Percentiles rank a stretch among this genome's conserved stretches.
These are phyloP conservation scores for Stromatinia cepivora DNA, from an alignment of 2,329 filamentous ascomycete genomes.

Conservation along the genomic window DNA sequence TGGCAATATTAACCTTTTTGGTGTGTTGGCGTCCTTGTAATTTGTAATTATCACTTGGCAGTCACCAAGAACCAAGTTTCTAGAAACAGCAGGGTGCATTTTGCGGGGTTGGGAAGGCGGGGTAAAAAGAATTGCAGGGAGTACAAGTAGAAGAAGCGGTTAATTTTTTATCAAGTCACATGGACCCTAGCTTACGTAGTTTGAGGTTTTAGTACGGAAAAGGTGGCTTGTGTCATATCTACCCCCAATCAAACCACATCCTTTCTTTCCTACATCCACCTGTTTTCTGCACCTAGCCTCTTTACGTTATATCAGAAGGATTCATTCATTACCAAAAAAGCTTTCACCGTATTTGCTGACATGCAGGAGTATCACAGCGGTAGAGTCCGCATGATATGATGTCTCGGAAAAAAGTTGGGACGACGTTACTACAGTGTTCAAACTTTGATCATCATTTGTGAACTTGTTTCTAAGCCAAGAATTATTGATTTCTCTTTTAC, in stretches of 20 bases:
- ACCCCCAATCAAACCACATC: too few relatives aligned
- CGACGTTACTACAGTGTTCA: not conserved
- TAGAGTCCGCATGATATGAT: not conserved
- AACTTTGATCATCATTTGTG: not conserved
- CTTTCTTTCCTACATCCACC: too few relatives aligned
- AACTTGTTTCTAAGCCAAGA: conserved; percentile 18
- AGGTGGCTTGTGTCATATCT: too few relatives aligned
- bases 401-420: not conserved
- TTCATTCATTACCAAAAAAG: not conserved
- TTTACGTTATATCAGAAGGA: not conserved
- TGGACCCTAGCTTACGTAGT: too few relatives aligned
- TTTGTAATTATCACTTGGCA: not conserved
- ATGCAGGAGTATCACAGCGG: not conserved
- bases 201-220: too few relatives aligned
- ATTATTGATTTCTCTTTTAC: conserved; percentile 8
- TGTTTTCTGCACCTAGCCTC: not conserved
- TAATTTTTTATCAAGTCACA: too few relatives aligned
- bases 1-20: too few relatives aligned
- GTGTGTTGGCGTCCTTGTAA: too few relatives aligned
- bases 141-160: too few relatives aligned
- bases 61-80: conserved; percentile 16
- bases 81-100: not conserved
- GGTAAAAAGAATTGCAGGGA: not conserved
- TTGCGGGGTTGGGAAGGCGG: conserved; percentile 19
- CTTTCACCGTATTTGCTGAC: conserved; percentile 10